Evolutionary conservation across 257 asterid species (phyloP).

Genomic region (Coffea canephora): DNA sequence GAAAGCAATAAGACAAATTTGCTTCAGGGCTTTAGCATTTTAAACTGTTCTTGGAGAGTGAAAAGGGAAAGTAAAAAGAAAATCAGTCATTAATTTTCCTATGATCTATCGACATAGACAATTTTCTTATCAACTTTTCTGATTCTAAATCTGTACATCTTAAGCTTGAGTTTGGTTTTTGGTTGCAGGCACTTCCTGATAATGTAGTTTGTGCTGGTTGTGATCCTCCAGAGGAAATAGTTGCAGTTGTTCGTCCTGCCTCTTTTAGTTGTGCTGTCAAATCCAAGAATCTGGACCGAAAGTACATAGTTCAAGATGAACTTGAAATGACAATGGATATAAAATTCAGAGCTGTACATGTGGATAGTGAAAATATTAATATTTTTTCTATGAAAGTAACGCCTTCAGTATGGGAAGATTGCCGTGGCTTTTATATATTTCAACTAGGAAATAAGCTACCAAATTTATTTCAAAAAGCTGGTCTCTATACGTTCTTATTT

Average conservation of each 20-base stretch:
- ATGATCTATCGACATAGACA: not conserved
- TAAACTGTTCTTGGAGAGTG: too few species aligned
- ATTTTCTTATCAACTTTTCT: not conserved
- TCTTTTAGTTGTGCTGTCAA: slow-evolving; percentile 23
- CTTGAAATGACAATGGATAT: slow-evolving; percentile 38
- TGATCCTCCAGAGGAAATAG: slow-evolving; percentile 43
- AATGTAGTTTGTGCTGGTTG: slow-evolving; percentile 48
- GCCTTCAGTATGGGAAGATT: slow-evolving; percentile 32
- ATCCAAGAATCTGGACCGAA: slow-evolving; percentile 45
- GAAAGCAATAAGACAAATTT: too few species aligned
- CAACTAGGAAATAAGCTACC: slow-evolving; percentile 27
- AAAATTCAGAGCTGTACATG: slow-evolving; percentile 10
- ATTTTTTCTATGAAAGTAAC: slow-evolving; percentile 30
- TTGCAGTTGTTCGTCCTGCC: slow-evolving; percentile 61
- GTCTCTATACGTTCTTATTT: slow-evolving; percentile 41
- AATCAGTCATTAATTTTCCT: not conserved
- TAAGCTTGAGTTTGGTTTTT: not conserved
- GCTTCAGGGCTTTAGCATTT: too few species aligned
- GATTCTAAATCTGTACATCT: too few species aligned
- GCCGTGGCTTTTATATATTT: slow-evolving; percentile 50
- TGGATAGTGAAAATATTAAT: not conserved
- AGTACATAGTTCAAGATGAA: slow-evolving; percentile 38
- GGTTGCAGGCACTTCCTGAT: slow-evolving; percentile 45
- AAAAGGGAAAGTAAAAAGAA: too few species aligned
- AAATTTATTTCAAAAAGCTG: slow-evolving; percentile 46